Base-by-base conservation (phyloP, 768 basidiomycete species). In the Boletus subparvulus region DNA sequence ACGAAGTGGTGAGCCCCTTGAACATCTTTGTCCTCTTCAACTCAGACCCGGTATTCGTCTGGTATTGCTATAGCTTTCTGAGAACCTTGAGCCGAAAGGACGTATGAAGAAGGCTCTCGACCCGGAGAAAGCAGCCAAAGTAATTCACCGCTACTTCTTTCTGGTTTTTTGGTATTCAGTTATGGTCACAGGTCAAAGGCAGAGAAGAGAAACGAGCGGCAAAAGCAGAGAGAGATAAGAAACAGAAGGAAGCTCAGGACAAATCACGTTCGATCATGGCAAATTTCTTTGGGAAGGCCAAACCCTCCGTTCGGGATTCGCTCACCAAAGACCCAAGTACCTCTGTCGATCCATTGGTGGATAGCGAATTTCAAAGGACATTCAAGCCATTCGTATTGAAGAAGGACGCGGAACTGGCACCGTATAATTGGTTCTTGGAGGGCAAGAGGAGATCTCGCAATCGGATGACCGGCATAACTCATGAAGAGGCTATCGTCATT, bases 331-430 rank as follows among this genome's bases (percentile, higher is more conserved):
- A 65, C 14, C 63, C 68, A 2, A 63, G 65, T 36, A 66, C 73
- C 10, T 53, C 69, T 43, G 68, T 59, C 17, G 55, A 56, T 14
- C 55, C 83, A 45, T 77, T 77, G 7, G 68, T 65, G 32, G 75
- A 77, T 30, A 81, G 82, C 16, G 88, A 94, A 45, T 96, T 92
- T 62, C 80, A 87, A 52, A 82, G 75, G 62, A 77, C 78, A 1
- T 97, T 97, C 77, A 86, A 83, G 62, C 86, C 92, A 1, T 96
- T 93, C 68, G 77, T 83, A 6, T 62, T 90, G 56, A 92, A 89
- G 76, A 92, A 88, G 65, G 90, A 84, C 58, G 81, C 83, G 6
- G 75, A 78, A 28, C 63, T 94, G 17, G 92, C 92, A 4, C 88
- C 89, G 0, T 65, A 78, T 39, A 94, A 94, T 63, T 84, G 83